Evolutionary conservation across 2,329 filamentous ascomycete genomes (phyloP).

Genomic region (Pseudovirgaria hyperparasitica): DNA sequence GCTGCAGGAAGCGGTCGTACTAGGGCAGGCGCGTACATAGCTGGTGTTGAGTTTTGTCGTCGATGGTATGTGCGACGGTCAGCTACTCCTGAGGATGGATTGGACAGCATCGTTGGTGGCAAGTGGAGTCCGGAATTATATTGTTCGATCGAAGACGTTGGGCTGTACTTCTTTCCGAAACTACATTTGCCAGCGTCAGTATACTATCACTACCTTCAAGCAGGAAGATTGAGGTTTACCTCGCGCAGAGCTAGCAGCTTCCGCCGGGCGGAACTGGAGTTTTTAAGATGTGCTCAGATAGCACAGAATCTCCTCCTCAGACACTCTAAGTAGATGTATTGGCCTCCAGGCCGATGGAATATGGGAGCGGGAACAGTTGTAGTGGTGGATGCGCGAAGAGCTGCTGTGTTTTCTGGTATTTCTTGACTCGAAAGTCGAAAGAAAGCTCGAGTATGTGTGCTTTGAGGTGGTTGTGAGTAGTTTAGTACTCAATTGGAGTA

Average conservation of each 20-base stretch:
- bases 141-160: conserved; percentile 21
- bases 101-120: conserved; percentile 67
- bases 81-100: conserved; percentile 56
- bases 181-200: too few species aligned
- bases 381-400: too few species aligned
- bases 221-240: conserved; percentile 34
- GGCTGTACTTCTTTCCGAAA: conserved; percentile 26
- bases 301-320: not conserved
- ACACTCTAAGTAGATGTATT: conserved; percentile 22
- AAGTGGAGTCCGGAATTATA: conserved; percentile 54
- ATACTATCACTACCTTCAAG: conserved; percentile 3
- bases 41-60: conserved; percentile 78
- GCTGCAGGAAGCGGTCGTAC: conserved; percentile 49
- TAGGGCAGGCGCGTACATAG: conserved; percentile 63
- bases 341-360: conserved; percentile 7
- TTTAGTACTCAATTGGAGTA: too few species aligned
- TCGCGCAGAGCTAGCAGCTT: conserved; percentile 75
- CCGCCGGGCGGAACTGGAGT: conserved; percentile 55
- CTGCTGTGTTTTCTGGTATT: too few species aligned
- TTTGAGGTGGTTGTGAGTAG: too few species aligned
- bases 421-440: too few species aligned
- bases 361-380: conserved; percentile 1
- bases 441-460: too few species aligned
- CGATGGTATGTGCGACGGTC: conserved; percentile 64
- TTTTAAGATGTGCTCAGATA: conserved; percentile 32